Conservation (phyloP, 352 stramenopile genomes). For the Vaucheria bursata region DNA sequence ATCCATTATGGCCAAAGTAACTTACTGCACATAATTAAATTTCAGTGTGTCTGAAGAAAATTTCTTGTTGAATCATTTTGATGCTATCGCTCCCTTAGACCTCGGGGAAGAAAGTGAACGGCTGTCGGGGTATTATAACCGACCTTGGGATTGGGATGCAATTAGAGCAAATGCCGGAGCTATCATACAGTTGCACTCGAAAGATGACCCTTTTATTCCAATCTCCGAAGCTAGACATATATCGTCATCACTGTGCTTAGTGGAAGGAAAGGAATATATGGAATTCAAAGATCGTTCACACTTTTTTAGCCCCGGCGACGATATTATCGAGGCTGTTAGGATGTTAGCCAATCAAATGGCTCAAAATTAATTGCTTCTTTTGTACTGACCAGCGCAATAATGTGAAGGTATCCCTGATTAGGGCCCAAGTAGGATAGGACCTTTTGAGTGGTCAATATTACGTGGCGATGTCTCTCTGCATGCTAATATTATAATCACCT, state of each 20-base stretch:
- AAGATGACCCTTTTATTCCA: conserved; percentile 66
- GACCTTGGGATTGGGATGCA: conserved; percentile 47
- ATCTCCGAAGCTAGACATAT: conserved; percentile 55
- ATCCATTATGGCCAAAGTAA: too few species aligned
- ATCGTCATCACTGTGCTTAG: conserved; percentile 49
- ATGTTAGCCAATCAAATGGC: not conserved
- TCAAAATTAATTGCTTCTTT: too few species aligned
- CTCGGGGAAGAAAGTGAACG: conserved; percentile 59
- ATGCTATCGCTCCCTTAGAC: too few species aligned
- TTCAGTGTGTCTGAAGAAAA: too few species aligned
- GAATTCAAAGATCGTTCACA: conserved; percentile 55
- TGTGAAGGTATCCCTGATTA: too few species aligned
- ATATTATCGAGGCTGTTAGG: conserved; percentile 1
- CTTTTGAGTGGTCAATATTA: too few species aligned
- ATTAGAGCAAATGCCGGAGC: conserved; percentile 57
- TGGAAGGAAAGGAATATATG: not conserved
- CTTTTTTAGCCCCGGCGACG: conserved; percentile 49
- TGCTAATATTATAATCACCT: too few species aligned
- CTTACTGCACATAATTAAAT: too few species aligned
- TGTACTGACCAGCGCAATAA: too few species aligned
- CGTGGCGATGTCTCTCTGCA: too few species aligned
- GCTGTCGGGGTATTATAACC: conserved; percentile 59
- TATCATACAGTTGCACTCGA: conserved; percentile 60
- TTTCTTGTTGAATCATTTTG: too few species aligned
- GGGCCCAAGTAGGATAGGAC: too few species aligned